phyloP scores from a whole-genome alignment of 768 basidiomycete genomes.

The Imleria badia region DNA sequence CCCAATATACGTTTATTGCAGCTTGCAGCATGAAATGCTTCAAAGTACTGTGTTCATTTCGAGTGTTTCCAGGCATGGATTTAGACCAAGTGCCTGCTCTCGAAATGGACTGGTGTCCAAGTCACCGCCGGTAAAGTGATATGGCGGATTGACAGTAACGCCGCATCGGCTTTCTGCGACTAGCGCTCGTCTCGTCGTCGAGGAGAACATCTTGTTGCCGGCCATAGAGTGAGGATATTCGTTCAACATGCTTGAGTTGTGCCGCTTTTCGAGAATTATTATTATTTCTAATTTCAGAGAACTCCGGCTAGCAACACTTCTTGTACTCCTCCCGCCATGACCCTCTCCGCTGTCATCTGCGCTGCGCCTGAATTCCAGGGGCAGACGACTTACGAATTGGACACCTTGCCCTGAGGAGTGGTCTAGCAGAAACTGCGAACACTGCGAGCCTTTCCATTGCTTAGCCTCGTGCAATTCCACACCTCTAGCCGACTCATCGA shows the following conservation, averaged over 20 bases:
- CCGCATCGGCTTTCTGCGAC: too few relatives aligned
- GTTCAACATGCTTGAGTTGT: conserved; percentile 8
- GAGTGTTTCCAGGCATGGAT: not conserved
- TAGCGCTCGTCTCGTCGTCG: not conserved
- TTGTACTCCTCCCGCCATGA: conserved; percentile 30
- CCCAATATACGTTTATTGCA: not conserved
- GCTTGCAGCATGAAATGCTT: not conserved
- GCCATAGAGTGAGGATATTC: not conserved
- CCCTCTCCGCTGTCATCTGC: conserved; percentile 7
- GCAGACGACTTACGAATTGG: not conserved
- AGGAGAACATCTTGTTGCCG: not conserved
- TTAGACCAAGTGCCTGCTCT: not conserved
- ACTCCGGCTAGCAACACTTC: conserved; percentile 29
- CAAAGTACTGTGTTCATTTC: conserved; percentile 1
- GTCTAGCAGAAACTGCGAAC: conserved; percentile 1
- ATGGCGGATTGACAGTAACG: too few relatives aligned
- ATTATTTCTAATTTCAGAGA: conserved; percentile 29
- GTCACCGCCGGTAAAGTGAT: not conserved
- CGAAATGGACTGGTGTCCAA: not conserved
- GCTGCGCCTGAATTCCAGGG: conserved; percentile 9
- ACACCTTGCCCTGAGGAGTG: conserved; percentile 3
- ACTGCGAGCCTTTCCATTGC: not conserved
- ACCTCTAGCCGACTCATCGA: conserved; percentile 1
- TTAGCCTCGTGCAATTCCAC: conserved; percentile 7
- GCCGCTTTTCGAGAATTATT: conserved; percentile 33